Percentiles rank a stretch among this genome's conserved stretches.
Evolutionary conservation across 106 monocot genomes (phyloP).

Genomic region (Apostasia ramifera): DNA sequence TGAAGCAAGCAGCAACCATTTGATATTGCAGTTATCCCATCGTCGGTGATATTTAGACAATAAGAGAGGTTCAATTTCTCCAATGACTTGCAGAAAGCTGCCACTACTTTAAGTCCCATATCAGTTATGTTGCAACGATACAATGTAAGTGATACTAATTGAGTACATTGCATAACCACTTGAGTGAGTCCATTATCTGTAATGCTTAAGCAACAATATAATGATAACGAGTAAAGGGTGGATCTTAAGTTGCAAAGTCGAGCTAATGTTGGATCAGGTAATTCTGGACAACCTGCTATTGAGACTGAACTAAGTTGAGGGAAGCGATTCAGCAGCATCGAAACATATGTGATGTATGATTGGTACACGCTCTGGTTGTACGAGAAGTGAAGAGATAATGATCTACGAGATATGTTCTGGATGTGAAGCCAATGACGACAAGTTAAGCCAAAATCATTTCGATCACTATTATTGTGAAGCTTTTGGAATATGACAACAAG

Average conservation of each 20-base stretch:
- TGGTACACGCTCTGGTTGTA: slow-evolving; percentile 26
- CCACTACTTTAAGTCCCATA: slow-evolving; percentile 41
- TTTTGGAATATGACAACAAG: slow-evolving; percentile 43
- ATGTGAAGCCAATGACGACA: slow-evolving; percentile 54
- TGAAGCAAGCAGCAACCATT: slow-evolving; percentile 35
- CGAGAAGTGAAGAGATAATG: slow-evolving; percentile 47
- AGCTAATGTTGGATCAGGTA: slow-evolving; percentile 49
- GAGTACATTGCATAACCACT: slow-evolving; percentile 37
- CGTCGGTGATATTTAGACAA: slow-evolving; percentile 56
- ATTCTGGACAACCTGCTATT: slow-evolving; percentile 43
- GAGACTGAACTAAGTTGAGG: slow-evolving; percentile 42
- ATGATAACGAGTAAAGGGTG: slow-evolving; percentile 42
- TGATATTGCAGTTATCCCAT: slow-evolving; percentile 41
- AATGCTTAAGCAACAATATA: slow-evolving; percentile 61
- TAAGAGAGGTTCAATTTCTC: slow-evolving; percentile 51
- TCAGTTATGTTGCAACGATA: slow-evolving; percentile 68
- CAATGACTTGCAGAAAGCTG: slow-evolving; percentile 35
- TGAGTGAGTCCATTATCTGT: slow-evolving; percentile 44
- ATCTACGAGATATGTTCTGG: slow-evolving; percentile 46
- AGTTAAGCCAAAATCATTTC: slow-evolving; percentile 71
- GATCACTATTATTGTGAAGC: slow-evolving; percentile 29
- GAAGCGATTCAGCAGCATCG: slow-evolving; percentile 43
- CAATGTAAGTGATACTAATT: slow-evolving; percentile 51
- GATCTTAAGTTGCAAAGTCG: slow-evolving; percentile 23
- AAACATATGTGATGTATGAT: slow-evolving; percentile 32